A percentile compares a stretch with the other conserved stretches of the same genome.
Evolutionary conservation across 352 stramenopile genomes (phyloP).

Genomic region (Pythium sp.): DNA sequence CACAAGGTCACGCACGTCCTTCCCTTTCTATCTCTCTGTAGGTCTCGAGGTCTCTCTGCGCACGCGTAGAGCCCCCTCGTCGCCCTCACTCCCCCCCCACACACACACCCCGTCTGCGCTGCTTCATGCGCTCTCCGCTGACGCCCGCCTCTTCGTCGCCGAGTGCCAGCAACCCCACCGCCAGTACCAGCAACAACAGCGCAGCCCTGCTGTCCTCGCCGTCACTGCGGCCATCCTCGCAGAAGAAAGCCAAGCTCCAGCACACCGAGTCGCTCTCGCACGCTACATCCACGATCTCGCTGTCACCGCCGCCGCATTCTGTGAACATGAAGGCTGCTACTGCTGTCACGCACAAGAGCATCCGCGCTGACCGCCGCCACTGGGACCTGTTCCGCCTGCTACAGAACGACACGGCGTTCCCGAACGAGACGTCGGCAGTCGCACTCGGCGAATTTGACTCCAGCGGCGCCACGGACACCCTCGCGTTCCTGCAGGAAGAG

Average conservation of each 20-base stretch:
- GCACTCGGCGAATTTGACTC: conserved; percentile 92
- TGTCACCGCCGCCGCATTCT: conserved; percentile 14
- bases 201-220: conserved; percentile 11
- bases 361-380: conserved; percentile 42
- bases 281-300: conserved; percentile 21
- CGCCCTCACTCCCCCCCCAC: background rate
- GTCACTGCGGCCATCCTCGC: conserved; percentile 26
- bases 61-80: background rate
- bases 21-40: background rate
- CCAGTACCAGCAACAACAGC: conserved; percentile 18
- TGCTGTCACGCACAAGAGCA: conserved; percentile 4
- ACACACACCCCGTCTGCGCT: background rate
- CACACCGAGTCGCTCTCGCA: conserved; percentile 20
- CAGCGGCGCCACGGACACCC: conserved; percentile 48
- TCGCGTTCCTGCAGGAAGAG: conserved; percentile 70
- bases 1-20: background rate
- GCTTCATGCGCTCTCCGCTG: conserved; percentile 18
- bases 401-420: conserved; percentile 64
- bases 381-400: conserved; percentile 75
- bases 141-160: conserved; percentile 2
- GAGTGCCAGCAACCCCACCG: background rate
- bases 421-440: conserved; percentile 76
- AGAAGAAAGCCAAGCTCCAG: conserved; percentile 48
- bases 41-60: conserved; percentile 3
- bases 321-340: conserved; percentile 17